Conservation (phyloP, 441 rosid genomes). For the Breynia disticha region DNA sequence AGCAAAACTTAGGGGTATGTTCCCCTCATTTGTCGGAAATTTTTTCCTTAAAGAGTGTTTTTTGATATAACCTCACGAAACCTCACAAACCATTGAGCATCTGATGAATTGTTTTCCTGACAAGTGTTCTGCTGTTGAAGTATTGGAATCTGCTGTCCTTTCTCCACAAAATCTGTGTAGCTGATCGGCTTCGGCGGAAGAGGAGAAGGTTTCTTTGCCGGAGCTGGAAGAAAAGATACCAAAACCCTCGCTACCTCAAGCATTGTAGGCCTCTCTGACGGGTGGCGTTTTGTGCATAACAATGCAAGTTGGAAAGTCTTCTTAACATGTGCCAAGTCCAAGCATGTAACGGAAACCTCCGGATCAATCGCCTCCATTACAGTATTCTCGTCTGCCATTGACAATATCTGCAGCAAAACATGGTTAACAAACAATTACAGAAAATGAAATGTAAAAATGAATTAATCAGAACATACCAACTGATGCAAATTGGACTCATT, state of each 20-base stretch:
- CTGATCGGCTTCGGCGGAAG: constrained; percentile 30
- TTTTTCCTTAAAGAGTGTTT: constrained; percentile 32
- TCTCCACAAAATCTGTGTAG: constrained; percentile 35
- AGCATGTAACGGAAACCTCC: constrained; percentile 74
- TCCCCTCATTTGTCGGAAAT: neutral
- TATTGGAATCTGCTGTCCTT: constrained; percentile 28
- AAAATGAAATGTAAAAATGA: neutral
- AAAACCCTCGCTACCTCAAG: constrained; percentile 70
- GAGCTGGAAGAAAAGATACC: constrained; percentile 54
- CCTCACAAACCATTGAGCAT: constrained; percentile 71
- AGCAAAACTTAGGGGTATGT: constrained; percentile 11
- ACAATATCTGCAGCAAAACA: constrained; percentile 35
- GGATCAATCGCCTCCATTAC: constrained; percentile 87
- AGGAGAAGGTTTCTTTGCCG: constrained; percentile 29
- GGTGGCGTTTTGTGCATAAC: constrained; percentile 61
- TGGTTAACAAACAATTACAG: neutral
- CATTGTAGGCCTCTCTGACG: constrained; percentile 80
- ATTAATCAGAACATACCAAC: constrained; percentile 35
- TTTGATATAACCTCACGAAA: constrained; percentile 64
- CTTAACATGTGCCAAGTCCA: constrained; percentile 46
- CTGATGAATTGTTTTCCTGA: constrained; percentile 35
- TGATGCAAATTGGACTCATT: constrained; percentile 75
- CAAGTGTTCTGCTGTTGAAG: constrained; percentile 16
- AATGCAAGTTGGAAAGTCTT: constrained; percentile 78
- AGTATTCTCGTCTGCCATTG: constrained; percentile 56